Evolutionary conservation across 139 green algal genomes (phyloP).

Genomic region (Chlorella sp.): DNA sequence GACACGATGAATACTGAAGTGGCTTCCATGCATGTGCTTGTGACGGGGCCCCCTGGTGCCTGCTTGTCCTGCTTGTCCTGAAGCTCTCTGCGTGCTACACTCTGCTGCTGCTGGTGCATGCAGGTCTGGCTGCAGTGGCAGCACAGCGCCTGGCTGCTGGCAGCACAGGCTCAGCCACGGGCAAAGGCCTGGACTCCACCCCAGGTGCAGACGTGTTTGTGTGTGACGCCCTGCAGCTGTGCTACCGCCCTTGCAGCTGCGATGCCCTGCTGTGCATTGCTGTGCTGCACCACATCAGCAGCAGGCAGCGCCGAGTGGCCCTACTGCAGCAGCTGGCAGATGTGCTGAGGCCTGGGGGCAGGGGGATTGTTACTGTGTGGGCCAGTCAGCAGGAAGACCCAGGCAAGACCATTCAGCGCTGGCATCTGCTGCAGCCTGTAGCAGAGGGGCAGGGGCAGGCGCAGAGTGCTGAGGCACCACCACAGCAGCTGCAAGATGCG

Average conservation of each 20-base stretch:
- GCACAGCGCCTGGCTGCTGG: too few relatives aligned
- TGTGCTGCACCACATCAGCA: constrained; percentile 92
- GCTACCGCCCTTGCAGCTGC: constrained; percentile 53
- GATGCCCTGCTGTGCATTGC: constrained; percentile 94
- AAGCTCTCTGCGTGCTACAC: too few relatives aligned
- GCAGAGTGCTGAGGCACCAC: background rate
- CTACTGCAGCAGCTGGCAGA: constrained; percentile 74
- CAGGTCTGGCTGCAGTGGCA: background rate
- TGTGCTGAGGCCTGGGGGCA: constrained; percentile 60
- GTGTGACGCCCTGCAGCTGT: constrained; percentile 74
- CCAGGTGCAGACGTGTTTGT: constrained; percentile 29
- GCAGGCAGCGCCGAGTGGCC: constrained; percentile 39
- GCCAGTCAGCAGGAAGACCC: constrained; percentile 79
- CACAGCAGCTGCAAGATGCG: too few relatives aligned
- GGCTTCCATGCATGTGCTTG: too few relatives aligned
- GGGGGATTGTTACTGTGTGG: constrained; percentile 83
- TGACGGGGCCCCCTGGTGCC: too few relatives aligned
- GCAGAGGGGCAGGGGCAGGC: background rate
- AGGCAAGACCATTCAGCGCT: constrained; percentile 52
- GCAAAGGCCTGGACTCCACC: too few relatives aligned
- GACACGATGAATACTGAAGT: too few relatives aligned
- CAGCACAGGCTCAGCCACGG: too few relatives aligned
- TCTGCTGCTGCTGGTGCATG: background rate
- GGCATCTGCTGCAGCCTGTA: background rate
- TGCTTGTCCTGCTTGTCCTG: too few relatives aligned